Percentiles rank a stretch among this genome's conserved stretches.
Conservation (phyloP, 2,329 filamentous ascomycete species). For the Biscogniauxia mediterranea region DNA sequence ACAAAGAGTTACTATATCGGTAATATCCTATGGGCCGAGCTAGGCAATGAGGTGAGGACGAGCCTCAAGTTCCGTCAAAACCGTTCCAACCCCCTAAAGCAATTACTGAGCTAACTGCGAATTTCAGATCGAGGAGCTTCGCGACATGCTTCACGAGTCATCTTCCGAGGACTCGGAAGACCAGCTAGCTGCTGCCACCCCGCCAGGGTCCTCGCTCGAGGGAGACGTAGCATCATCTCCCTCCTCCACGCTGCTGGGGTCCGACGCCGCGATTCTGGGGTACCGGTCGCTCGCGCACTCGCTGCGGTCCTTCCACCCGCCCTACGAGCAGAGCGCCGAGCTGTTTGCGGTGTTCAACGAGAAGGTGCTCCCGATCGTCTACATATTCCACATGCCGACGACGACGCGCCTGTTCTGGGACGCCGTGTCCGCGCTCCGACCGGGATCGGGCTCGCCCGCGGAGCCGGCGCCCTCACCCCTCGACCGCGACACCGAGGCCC, state of each 20-base stretch:
- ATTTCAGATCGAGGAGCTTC: conserved; percentile 20
- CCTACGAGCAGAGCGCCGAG: conserved; percentile 21
- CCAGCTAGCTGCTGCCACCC: conserved; percentile 1
- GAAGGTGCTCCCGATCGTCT: conserved; percentile 27
- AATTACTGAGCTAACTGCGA: background rate
- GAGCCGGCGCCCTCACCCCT: background rate
- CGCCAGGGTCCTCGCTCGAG: conserved; percentile 1
- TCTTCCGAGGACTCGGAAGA: conserved; percentile 11
- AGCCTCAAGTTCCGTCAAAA: background rate
- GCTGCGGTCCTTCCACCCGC: conserved; percentile 23
- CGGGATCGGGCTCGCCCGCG: conserved; percentile 1
- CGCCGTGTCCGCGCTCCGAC: conserved; percentile 17
- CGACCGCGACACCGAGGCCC: conserved; percentile 51
- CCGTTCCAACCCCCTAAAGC: background rate
- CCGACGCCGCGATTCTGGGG: conserved; percentile 26
- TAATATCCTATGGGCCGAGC: conserved; percentile 28
- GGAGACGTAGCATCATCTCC: background rate
- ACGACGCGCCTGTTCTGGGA: conserved; percentile 26
- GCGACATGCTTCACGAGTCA: conserved; percentile 20
- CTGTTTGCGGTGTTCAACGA: conserved; percentile 27
- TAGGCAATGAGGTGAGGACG: conserved; percentile 30
- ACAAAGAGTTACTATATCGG: conserved; percentile 21
- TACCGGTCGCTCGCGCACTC: conserved; percentile 26
- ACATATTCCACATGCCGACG: conserved; percentile 32
- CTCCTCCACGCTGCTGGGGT: background rate